Percentiles rank a stretch among this genome's conserved stretches.
Evolutionary conservation across 2,329 filamentous ascomycete genomes (phyloP).

Genomic region (Boeremia exigua): DNA sequence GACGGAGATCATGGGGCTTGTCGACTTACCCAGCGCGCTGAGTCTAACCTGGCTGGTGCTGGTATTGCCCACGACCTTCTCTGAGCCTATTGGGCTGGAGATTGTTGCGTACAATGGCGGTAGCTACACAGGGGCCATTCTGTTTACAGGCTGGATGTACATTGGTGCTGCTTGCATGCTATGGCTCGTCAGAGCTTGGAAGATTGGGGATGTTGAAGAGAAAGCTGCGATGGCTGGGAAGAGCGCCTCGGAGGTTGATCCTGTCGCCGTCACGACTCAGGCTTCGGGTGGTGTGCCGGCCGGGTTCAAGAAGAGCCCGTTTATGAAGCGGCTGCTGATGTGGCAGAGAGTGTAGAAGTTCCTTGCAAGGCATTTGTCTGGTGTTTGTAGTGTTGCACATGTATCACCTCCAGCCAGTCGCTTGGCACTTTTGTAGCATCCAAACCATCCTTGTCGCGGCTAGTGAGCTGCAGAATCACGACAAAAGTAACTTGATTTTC

Average conservation of each 20-base stretch:
- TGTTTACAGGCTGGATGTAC: constrained; percentile 69
- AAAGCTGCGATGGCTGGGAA: constrained; percentile 42
- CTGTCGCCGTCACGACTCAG: constrained; percentile 12
- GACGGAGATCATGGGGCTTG: constrained; percentile 75
- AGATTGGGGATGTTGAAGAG: constrained; percentile 61
- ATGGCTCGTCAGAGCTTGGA: constrained; percentile 65
- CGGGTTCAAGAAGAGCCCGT: constrained; percentile 30
- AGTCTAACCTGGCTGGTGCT: constrained; percentile 76
- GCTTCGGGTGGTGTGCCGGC: constrained; percentile 1
- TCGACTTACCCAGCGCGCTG: constrained; percentile 70
- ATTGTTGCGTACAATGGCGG: constrained; percentile 57
- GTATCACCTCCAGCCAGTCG: neutral
- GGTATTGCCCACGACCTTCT: constrained; percentile 71
- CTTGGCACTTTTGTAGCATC: neutral
- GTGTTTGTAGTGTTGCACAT: neutral
- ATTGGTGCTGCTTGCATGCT: constrained; percentile 61
- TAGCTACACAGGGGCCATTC: constrained; percentile 63
- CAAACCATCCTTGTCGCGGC: no score
- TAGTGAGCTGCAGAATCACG: no score
- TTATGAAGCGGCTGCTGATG: constrained; percentile 40
- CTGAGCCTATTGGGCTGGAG: constrained; percentile 62
- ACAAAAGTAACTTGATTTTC: no score
- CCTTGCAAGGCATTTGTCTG: neutral
- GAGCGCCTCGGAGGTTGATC: constrained; percentile 31
- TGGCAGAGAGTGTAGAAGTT: constrained; percentile 35